Evolutionary conservation across 176 grass and related monocot species (phyloP), one percentile per base, ranked within the genome.

Genomic region (Secale cereale): DNA sequence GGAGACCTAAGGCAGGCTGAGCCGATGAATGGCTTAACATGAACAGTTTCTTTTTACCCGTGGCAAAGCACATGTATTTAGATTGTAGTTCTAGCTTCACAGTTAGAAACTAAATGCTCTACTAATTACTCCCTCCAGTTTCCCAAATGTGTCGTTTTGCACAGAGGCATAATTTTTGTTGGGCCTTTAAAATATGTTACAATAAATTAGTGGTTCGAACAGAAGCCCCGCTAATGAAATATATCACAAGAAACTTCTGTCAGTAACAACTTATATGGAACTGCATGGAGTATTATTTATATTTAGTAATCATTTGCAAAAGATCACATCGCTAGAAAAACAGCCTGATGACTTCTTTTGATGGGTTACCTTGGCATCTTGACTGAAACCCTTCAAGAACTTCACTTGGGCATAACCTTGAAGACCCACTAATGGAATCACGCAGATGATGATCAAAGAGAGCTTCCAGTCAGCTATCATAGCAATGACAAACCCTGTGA

Each of bases 401-500:
- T 90, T 95, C 17, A 92, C 65, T 66, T 98, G 96, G 69, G 83
- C 85, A 81, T 98, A 98, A 43, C 87, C 91, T 77, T 98, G 96
- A 59, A 93, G 57, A 36, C 93, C 91, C 37, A 88, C 88, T 57
- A 98, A 59, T 59, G 96, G 96, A 81, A 98, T 87, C 26, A 79
- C 74, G 6, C 89, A 90, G 23, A 87, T 54, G 78, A 98, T 87
- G 48, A 98, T 79, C 52, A 98, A 50, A 22, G 89, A 25, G 23
- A 98, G 91, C 74, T 83, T 83, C 96, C 96, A 98, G 65, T 92
- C 94, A 65, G 96, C 80, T 64, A 92, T 35, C 54, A 95, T 65
- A 29, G 96, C 86, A 8, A 98, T 82, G 57, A 91, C 30, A 78
- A 98, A 87, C 67, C 93, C 93, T 23, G 89, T 77, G 59, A 87